phyloP scores from a whole-genome alignment of 116 monocot genomes.

The Zostera marina region DNA sequence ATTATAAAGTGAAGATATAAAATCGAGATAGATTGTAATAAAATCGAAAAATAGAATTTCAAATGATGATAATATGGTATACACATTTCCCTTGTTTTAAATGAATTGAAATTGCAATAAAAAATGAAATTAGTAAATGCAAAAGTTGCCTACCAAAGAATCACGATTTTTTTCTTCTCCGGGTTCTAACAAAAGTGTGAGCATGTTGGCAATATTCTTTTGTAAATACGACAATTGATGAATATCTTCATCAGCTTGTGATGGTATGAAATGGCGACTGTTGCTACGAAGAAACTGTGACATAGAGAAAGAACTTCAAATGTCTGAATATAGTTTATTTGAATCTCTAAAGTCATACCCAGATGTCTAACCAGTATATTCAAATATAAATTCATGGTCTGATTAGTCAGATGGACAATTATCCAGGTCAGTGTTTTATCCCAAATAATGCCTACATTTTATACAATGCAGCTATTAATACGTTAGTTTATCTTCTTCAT shows the following conservation, averaged over 20 bases:
- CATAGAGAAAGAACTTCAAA: background rate
- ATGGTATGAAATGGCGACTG: conserved; percentile 67
- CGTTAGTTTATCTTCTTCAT: too few species aligned
- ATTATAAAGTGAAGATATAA: too few species aligned
- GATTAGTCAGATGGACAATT: too few species aligned
- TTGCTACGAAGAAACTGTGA: conserved; percentile 73
- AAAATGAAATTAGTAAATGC: background rate
- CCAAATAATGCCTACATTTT: too few species aligned
- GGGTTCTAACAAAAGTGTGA: conserved; percentile 52
- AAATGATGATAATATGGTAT: background rate
- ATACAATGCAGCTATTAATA: too few species aligned
- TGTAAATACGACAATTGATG: conserved; percentile 75
- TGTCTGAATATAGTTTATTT: background rate
- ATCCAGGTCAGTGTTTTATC: too few species aligned
- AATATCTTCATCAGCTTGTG: conserved; percentile 71
- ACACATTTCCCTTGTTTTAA: background rate
- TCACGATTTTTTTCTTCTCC: conserved; percentile 41
- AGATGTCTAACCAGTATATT: background rate
- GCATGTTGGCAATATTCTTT: conserved; percentile 62
- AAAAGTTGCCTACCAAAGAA: conserved; percentile 41
- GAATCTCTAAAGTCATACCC: background rate
- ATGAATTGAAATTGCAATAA: background rate
- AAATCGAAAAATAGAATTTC: background rate
- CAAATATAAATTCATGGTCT: background rate
- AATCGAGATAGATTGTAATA: background rate